Percentiles rank a stretch among this genome's conserved stretches.
phyloP scores from a whole-genome alignment of 2,329 filamentous ascomycete genomes.

The Chrysosphaeria jannelii region DNA sequence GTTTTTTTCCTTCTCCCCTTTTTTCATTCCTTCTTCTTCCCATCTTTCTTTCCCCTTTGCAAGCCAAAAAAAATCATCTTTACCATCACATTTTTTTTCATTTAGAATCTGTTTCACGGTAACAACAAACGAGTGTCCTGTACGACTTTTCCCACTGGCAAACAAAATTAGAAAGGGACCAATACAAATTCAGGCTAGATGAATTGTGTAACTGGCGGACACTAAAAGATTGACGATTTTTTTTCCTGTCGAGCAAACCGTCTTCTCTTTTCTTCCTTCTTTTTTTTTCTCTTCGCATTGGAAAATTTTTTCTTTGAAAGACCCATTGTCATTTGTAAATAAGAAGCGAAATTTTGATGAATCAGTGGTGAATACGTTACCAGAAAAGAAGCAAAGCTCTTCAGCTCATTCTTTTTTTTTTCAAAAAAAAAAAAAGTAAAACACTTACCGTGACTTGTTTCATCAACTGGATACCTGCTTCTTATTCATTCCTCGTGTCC shows the following conservation, averaged over 20 bases:
- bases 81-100: background rate
- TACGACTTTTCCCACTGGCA: background rate
- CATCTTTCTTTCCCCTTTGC: background rate
- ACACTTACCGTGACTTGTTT: constrained; percentile 1
- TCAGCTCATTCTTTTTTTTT: background rate
- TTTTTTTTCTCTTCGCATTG: constrained; percentile 1
- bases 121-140: background rate
- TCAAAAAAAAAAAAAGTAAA: too few relatives aligned
- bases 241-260: too few relatives aligned
- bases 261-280: background rate
- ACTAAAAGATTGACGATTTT: background rate
- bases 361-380: constrained; percentile 1
- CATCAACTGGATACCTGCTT: background rate
- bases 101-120: constrained; percentile 1
- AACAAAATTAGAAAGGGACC: too few relatives aligned
- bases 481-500: background rate
- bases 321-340: too few relatives aligned
- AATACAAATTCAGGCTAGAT: too few relatives aligned
- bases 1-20: background rate
- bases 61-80: background rate
- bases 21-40: constrained; percentile 1
- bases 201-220: too few relatives aligned
- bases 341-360: too few relatives aligned
- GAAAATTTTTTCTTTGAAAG: constrained; percentile 1
- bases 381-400: background rate